Evolutionary conservation across 2,329 filamentous ascomycete genomes (phyloP), one percentile per base, ranked within the genome.

Genomic region (Sporothrix protearum): DNA sequence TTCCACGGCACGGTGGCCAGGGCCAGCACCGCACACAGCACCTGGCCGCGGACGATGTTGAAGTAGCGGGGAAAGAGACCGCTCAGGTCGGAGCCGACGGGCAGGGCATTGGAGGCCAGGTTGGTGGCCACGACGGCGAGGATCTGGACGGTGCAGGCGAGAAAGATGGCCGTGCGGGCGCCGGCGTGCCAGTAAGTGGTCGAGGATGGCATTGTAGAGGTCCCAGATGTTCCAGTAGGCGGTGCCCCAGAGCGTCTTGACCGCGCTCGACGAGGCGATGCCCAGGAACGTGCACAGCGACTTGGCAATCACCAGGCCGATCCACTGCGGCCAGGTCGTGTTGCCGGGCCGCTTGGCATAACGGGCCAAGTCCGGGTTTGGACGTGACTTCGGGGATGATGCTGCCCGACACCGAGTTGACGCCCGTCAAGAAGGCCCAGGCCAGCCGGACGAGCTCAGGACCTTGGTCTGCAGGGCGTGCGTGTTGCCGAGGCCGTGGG

Each of bases 301-400:
- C 2, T 81, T 79, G 0, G 82, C 83, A 0, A 80, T 77, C n/a
- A 83, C 75, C 69, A 84, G 83, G 9, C 83, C 82, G 9, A 84
- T 75, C 71, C 67, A 72, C 61, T 72, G 71, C n/a, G 71, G 61
- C 71, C 71, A 72, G 7, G 74, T 79, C 1, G 75, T 7, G 79
- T 81, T 16, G 80, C 79, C 22, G 78, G 78, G 57, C 79, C 80
- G n/a, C 3, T 51, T 61, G 25, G 67, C 66, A 33, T 59, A 69
- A 9, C 71, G 57, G 28, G 71, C 71, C 36, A 72, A 47, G 28
- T 72, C 71, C 16, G 71, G 67, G 39, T 72, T 72, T 72, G 22
- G 71, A 72, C 47, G 61, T 70, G 57, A 73, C 69, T n/a, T 71
- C 71, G 9, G 67, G 51, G 66, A 71, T 63, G 30, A 71, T 68